Conservation (phyloP, 495 filamentous ascomycete species). For the Rhizodiscina lignyota region DNA sequence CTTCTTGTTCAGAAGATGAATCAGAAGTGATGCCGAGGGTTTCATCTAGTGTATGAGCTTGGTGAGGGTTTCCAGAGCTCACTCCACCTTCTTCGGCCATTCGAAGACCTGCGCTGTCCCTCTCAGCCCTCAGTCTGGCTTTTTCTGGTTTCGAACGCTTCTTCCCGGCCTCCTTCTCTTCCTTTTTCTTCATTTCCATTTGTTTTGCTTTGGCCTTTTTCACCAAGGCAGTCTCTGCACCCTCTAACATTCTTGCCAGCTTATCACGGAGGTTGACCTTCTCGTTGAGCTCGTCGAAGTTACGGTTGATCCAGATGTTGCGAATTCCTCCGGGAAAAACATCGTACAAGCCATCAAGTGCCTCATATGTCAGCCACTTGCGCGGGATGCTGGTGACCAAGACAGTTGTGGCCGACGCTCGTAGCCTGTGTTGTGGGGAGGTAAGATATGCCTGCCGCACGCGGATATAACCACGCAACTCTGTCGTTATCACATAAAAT, state of each 20-base stretch:
- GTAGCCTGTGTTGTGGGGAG: conserved; percentile 84
- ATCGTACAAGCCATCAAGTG: conserved; percentile 74
- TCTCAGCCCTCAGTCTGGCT: conserved; percentile 23
- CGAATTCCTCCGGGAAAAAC: conserved; percentile 91
- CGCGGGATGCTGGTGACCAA: conserved; percentile 77
- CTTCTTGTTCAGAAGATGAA: conserved; percentile 15
- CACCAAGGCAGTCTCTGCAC: conserved; percentile 73
- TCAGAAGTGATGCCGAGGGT: conserved; percentile 28
- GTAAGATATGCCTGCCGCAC: conserved; percentile 88
- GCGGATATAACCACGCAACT: conserved; percentile 82
- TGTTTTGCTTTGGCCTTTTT: conserved; percentile 55
- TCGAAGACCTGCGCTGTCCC: conserved; percentile 35
- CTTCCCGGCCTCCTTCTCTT: conserved; percentile 29
- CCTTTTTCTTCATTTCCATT: conserved; percentile 45
- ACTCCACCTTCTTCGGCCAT: conserved; percentile 49
- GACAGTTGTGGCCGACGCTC: conserved; percentile 93
- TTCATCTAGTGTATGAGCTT: conserved; percentile 56
- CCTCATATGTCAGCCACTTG: conserved; percentile 72
- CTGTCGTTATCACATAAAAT: conserved; percentile 74
- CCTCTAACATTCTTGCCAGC: conserved; percentile 58
- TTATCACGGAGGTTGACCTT: conserved; percentile 66
- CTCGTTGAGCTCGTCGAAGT: conserved; percentile 71
- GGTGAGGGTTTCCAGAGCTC: conserved; percentile 70
- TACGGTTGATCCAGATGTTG: conserved; percentile 93
- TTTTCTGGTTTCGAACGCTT: conserved; percentile 27